Evolutionary conservation across 2,329 filamentous ascomycete species (phyloP).

Genomic region (Phoma sp.): DNA sequence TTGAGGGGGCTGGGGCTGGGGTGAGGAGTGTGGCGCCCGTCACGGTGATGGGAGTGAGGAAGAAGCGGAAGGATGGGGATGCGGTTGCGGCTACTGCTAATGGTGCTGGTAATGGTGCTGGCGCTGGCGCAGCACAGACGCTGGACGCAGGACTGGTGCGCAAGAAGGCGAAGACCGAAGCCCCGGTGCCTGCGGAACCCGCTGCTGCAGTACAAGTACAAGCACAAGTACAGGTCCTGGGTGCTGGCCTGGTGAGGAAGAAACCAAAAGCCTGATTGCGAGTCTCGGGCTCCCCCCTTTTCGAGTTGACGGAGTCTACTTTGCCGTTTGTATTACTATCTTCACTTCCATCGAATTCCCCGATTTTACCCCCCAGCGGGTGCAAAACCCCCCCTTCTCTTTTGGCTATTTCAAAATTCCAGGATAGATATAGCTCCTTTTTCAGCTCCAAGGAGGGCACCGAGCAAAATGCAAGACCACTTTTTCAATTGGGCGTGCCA

Average conservation of each 20-base stretch:
- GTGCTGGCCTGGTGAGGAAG: constrained; percentile 41
- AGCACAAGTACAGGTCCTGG: constrained; percentile 34
- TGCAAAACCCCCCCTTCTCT: no score
- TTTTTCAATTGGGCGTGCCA: no score
- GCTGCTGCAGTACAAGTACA: constrained; percentile 20
- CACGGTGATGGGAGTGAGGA: constrained; percentile 40
- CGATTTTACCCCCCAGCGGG: no score
- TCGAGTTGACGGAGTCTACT: no score
- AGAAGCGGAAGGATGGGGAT: constrained; percentile 41
- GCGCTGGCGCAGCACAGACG: constrained; percentile 11
- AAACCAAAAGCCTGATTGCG: constrained; percentile 37
- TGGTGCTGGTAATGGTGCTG: no score
- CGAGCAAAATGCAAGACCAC: no score
- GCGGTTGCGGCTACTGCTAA: neutral
- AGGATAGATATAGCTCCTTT: no score
- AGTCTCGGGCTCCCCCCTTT: no score
- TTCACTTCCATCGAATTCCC: no score
- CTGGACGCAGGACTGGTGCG: constrained; percentile 34
- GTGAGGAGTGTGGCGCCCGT: constrained; percentile 22
- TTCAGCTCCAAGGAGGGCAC: no score
- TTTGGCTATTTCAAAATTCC: no score
- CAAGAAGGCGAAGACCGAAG: constrained; percentile 42
- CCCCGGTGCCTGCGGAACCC: constrained; percentile 6
- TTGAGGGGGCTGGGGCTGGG: neutral
- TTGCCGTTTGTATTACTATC: no score